Evolutionary conservation across 139 green algal species (phyloP), one percentile per base, ranked within the genome.

Genomic region (Picochlorum sp.): DNA sequence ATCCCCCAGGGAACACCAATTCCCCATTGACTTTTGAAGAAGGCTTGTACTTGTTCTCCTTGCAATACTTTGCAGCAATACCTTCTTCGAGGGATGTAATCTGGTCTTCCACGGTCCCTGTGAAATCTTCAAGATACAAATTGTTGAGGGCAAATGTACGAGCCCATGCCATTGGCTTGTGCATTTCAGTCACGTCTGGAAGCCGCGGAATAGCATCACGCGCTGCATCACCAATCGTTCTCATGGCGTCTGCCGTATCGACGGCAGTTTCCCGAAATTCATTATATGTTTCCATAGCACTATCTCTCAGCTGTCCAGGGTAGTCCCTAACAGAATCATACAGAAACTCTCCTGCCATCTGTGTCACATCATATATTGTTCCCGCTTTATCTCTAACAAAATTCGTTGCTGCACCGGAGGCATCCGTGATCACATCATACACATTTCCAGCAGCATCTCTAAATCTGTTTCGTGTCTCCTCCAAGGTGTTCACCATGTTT

Each of bases 21-120:
- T 38, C 52, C 60, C 63, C 71, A 41, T 64, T 64, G 20, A 49
- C 32, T 49, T 77, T 68, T 24, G 28, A 16, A 28, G 20, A 6
- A 18, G 58, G 58, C 20, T 1, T 50, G 23, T 57, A 65, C 9
- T 18, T 9, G 11, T 3, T 23, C 23, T 58, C n/a, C 58, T 26
- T 24, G 23, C 58, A 65, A 23, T 57, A 65, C 23, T 65, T 65
- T 18, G 58, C 58, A 28, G 6, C 16, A 32, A 65, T 65, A 9
- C 58, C 58, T 51, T 65, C 44, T 7, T 26, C 18, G 58, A 58
- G 16, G n/a, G n/a, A 28, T 30, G 57, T 20, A 52, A 65, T 26
- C 47, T 54, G 11, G n/a, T 54, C 47, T 20, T 20, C 5, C 6
- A 54, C 47, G 15, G n/a, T 21, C 5, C n/a, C 47, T 21, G 47